Evolutionary conservation across 768 basidiomycete species (phyloP), one percentile per base, ranked within the genome.

Genomic region (Hericium rajendrae): DNA sequence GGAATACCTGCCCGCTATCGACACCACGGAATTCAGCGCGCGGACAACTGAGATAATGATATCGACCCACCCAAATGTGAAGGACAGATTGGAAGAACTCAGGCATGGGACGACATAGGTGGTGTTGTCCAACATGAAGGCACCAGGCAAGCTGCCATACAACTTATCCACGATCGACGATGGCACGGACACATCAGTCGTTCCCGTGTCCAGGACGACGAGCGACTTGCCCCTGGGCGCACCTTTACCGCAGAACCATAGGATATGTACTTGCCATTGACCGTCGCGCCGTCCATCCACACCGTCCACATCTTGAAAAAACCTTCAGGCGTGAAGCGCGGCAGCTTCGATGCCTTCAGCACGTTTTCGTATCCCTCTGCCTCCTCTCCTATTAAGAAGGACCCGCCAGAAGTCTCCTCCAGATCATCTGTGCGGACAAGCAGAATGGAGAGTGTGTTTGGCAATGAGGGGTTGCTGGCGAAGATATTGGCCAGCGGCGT

Each of bases 401-500:
- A 62, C 12, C 72, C 71, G 0, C 64, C 62, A 39, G 62, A 61
- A 5, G 56, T 49, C 40, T 70, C 62, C n/a, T 61, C 54, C 0
- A 65, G 61, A 53, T 70, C 71, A 49, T 68, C 64, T 24, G 66
- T 59, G 6, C 70, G 68, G 4, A 63, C 65, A 50, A 70, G 67
- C n/a, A 69, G 59, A 52, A 71, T 61, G 3, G 71, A 66, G 50
- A 72, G 58, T 59, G 59, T 66, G 60, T 66, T 71, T 4, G 69
- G 67, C 48, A 69, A 58, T 11, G 67, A 64, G 11, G 61, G 59
- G 55, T 71, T 67, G 37, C 65, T 60, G 16, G 55, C 57, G 64
- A 72, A 72, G 40, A 73, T 70, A 18, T 63, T 60, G 60, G 71
- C 69, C 40, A 73, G 62, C 5, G 64, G 60, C 15, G 68, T 55